phyloP scores from a whole-genome alignment of 805 yeast species.

The Helenozyma baotianmanensis region DNA sequence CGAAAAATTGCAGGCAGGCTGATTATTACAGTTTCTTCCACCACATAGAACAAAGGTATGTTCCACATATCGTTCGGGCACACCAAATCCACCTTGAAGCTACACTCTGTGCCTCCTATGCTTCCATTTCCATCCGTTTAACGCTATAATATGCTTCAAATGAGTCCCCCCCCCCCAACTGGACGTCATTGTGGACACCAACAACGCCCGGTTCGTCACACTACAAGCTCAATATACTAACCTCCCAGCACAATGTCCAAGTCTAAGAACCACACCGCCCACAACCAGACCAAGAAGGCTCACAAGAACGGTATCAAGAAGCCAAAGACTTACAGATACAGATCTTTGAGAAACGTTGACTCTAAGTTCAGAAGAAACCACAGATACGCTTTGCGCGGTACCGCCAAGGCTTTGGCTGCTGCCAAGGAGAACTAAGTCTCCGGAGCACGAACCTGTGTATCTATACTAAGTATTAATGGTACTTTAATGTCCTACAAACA shows the following conservation, averaged over 20 bases:
- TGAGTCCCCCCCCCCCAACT: too few relatives aligned
- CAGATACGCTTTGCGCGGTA: conserved; percentile 98
- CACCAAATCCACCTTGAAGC: too few relatives aligned
- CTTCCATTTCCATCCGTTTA: too few relatives aligned
- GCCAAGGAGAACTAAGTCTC: conserved; percentile 13
- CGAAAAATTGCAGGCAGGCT: conserved; percentile 5
- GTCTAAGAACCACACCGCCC: conserved; percentile 99
- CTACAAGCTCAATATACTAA: too few relatives aligned
- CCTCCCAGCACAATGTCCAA: conserved; percentile 72
- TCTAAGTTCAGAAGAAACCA: conserved; percentile 99
- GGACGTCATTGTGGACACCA: too few relatives aligned
- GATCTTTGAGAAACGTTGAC: conserved; percentile 98
- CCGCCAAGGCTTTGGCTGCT: conserved; percentile 82
- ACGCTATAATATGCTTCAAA: too few relatives aligned
- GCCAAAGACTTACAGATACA: conserved; percentile 97
- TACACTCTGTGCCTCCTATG: too few relatives aligned
- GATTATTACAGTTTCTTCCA: conserved; percentile 2
- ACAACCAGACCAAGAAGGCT: conserved; percentile 99
- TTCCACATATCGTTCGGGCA: too few relatives aligned
- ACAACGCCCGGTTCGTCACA: too few relatives aligned
- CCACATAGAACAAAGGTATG: conserved; percentile 15
- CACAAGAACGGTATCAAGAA: conserved; percentile 99
- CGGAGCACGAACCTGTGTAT: conserved; percentile 3
- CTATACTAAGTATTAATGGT: conserved; percentile 14
- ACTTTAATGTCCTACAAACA: conserved; percentile 8